phyloP scores from a whole-genome alignment of 75 land plant species.

The Pinus taeda region DNA sequence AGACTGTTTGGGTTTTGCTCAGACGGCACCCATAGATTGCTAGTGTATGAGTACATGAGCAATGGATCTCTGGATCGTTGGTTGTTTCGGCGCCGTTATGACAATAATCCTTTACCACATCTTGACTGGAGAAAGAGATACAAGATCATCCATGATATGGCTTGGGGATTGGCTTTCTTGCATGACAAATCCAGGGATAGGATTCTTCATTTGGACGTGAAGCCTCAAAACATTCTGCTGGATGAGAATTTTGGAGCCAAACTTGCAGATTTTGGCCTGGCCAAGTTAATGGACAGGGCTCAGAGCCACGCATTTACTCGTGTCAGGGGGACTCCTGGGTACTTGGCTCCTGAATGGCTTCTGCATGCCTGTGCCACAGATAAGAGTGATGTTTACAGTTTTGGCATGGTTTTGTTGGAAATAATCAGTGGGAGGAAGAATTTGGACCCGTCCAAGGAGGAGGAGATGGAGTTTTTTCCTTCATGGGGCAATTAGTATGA shows the following conservation, averaged over 20 bases:
- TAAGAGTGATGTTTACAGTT: slow-evolving; percentile 38
- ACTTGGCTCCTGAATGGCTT: slow-evolving; percentile 38
- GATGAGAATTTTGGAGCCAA: slow-evolving; percentile 40
- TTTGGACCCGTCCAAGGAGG: slow-evolving; percentile 12
- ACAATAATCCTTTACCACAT: not conserved
- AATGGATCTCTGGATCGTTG: slow-evolving; percentile 28
- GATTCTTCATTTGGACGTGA: slow-evolving; percentile 50
- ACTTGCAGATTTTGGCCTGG: slow-evolving; percentile 50
- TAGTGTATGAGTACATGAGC: slow-evolving; percentile 33
- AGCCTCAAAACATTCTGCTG: slow-evolving; percentile 41
- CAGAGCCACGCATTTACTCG: slow-evolving; percentile 15
- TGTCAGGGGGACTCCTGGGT: slow-evolving; percentile 46
- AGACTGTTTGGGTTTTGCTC: slow-evolving; percentile 37
- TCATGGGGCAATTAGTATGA: slow-evolving; percentile 4
- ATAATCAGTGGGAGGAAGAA: slow-evolving; percentile 22
- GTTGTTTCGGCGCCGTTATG: slow-evolving; percentile 8
- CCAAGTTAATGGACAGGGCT: slow-evolving; percentile 33
- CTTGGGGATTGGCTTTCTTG: slow-evolving; percentile 27
- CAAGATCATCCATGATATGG: slow-evolving; percentile 21
- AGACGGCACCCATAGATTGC: slow-evolving; percentile 18
- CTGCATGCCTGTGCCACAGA: slow-evolving; percentile 8
- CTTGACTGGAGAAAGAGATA: slow-evolving; percentile 23
- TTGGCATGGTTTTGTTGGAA: slow-evolving; percentile 33
- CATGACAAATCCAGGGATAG: slow-evolving; percentile 31
- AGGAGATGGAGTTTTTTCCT: slow-evolving; percentile 16